Base-by-base conservation (phyloP, 305 asterid genomes). In the Fraxinus sp. region DNA sequence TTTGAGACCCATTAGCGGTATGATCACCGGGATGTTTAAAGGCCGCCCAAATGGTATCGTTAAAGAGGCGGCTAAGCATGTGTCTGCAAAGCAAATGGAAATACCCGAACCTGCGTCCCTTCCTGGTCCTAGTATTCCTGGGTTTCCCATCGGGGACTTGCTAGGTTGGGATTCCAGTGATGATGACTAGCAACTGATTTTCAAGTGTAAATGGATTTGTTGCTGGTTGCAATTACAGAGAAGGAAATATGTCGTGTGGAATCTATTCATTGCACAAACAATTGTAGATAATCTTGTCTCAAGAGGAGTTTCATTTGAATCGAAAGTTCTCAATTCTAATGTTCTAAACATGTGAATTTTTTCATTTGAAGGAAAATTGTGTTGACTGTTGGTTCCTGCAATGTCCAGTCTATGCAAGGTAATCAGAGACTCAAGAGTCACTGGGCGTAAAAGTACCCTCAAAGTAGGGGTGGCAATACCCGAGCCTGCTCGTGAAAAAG, bases 91-190 rank as follows among this genome's bases (percentile, higher is more conserved):
- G 59, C 87, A 79, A 5, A 83, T 80, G 9, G 86, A 86, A 68
- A 75, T 44, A 10, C 37, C 55, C 5, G 90, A 86, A 62, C 81
- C 88, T 7, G 75, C 88, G 5, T 44, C 83, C 57, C 71, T 91
- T 14, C 92, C 95, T 0, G 90, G 87, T 20, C 84, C 93, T 68
- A 86, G 82, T 66, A 79, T 88, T 32, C 95, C 94, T 0, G 86
- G 85, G 20, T 62, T 90, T 49, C 87, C 91, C 26, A 83, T 36
- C 68, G 75, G 85, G 83, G 94, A 89, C 13, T 79, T 85, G 78
- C 89, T 92, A 0, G 87, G 85, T 59, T 83, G 87, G 3, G 89
- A 89, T 64, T 62, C 81, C 14, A 80, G 78, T 72, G 89, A 85
- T 9, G 84, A 86, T 5, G 35, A 75, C 11, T 35, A n/a, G 32